A percentile compares a stretch with the other conserved stretches of the same genome.
Evolutionary conservation across 139 green algal species (phyloP).

Genomic region (Penium margaritaceum): DNA sequence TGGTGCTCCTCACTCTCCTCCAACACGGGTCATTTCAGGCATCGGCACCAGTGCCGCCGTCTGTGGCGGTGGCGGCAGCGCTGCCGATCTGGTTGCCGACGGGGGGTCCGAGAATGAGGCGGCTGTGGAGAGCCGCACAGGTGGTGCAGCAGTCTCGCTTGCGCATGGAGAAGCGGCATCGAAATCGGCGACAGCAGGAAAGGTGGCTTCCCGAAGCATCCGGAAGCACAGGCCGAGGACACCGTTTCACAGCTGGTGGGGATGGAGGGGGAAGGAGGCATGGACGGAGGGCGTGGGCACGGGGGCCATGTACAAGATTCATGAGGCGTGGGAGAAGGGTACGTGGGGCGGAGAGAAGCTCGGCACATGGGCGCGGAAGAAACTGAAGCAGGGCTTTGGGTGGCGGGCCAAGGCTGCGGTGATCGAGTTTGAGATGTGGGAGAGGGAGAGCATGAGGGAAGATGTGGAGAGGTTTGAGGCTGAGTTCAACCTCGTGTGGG

Average conservation of each 20-base stretch:
- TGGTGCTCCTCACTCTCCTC: too few relatives aligned
- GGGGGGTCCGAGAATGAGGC: neutral
- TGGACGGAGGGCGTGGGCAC: neutral
- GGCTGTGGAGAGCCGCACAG: neutral
- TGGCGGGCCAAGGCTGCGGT: neutral
- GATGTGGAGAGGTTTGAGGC: neutral
- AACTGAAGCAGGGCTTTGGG: neutral
- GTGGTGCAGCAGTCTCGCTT: neutral
- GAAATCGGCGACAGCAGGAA: neutral
- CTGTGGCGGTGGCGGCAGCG: too few relatives aligned
- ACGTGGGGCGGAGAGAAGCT: constrained; percentile 12
- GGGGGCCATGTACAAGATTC: neutral
- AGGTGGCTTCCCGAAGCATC: neutral
- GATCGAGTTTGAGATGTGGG: neutral
- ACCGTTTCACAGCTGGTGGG: constrained; percentile 1
- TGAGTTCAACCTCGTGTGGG: constrained; percentile 13
- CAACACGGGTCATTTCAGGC: too few relatives aligned
- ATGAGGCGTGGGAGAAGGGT: neutral
- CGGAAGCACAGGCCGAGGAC: neutral
- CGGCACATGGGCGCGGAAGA: constrained; percentile 1
- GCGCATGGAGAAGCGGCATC: neutral
- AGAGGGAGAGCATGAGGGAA: neutral
- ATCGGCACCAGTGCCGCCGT: too few relatives aligned
- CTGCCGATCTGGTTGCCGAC: neutral
- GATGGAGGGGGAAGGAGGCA: neutral